phyloP scores from a whole-genome alignment of 495 filamentous ascomycete species.

The Tricharina praecox region DNA sequence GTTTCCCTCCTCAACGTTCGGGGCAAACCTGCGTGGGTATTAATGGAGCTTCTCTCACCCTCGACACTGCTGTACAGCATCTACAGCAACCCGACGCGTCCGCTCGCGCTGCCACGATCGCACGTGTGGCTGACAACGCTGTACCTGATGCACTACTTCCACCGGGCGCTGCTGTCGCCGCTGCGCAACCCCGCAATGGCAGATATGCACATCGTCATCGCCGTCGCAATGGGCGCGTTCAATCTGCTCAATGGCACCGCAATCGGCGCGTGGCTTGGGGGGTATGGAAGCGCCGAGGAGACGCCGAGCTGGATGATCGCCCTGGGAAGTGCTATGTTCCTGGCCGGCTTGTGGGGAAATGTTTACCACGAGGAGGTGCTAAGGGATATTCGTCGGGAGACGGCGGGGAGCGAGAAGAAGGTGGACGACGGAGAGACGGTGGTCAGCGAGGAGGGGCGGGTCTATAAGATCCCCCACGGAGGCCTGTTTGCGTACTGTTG shows the following conservation, averaged over 20 bases:
- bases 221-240: conserved; percentile 44
- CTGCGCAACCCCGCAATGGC: conserved; percentile 74
- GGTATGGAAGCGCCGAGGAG: conserved; percentile 48
- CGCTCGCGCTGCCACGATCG: conserved; percentile 17
- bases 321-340: conserved; percentile 35
- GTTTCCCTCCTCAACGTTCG: conserved; percentile 61
- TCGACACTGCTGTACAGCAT: conserved; percentile 62
- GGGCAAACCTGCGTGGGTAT: conserved; percentile 70
- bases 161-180: conserved; percentile 71
- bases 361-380: conserved; percentile 69
- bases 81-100: conserved; percentile 39
- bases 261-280: conserved; percentile 64
- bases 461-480: conserved; percentile 71
- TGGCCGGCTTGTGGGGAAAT: conserved; percentile 56
- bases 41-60: conserved; percentile 71
- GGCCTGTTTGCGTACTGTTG: conserved; percentile 70
- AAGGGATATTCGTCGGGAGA: conserved; percentile 53
- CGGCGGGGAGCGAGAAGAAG: conserved; percentile 28
- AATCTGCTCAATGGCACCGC: conserved; percentile 63
- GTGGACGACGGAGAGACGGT: conserved; percentile 25
- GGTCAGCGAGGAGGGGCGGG: conserved; percentile 44
- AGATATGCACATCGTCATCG: conserved; percentile 54
- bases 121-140: conserved; percentile 13
- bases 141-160: conserved; percentile 59
- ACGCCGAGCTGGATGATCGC: conserved; percentile 31